Conservation (phyloP, 2,329 filamentous ascomycete species). For the Nothophoma quercina region DNA sequence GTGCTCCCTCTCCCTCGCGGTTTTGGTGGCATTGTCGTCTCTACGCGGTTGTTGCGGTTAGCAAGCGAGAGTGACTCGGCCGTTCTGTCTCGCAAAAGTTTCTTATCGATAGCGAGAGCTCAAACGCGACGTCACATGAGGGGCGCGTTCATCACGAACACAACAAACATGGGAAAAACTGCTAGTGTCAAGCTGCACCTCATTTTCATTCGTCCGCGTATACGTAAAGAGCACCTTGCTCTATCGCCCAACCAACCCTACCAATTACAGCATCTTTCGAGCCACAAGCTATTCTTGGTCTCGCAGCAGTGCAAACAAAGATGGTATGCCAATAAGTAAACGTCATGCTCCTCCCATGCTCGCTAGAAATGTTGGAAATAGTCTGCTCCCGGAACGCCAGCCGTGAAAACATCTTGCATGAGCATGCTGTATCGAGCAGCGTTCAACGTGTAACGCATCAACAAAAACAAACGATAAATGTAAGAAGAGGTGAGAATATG, state of each 20-base stretch:
- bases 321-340: slow-evolving; percentile 45
- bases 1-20: slow-evolving; percentile 33
- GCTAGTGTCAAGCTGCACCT: background rate
- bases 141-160: background rate
- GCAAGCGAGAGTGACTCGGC: slow-evolving; percentile 21
- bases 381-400: slow-evolving; percentile 42
- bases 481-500: slow-evolving; percentile 29
- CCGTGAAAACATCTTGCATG: slow-evolving; percentile 28
- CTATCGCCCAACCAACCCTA: slow-evolving; percentile 26
- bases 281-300: slow-evolving; percentile 14
- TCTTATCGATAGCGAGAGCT: slow-evolving; percentile 41
- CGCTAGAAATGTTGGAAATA: slow-evolving; percentile 48
- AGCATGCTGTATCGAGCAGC: slow-evolving; percentile 29
- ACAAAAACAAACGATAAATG: slow-evolving; percentile 33
- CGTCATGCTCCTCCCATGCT: slow-evolving; percentile 49
- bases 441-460: slow-evolving; percentile 36
- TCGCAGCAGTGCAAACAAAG: slow-evolving; percentile 28
- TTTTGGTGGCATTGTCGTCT: slow-evolving; percentile 43
- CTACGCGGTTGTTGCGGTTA: slow-evolving; percentile 7
- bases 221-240: slow-evolving; percentile 8
- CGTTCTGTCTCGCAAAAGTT: slow-evolving; percentile 21
- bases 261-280: slow-evolving; percentile 36
- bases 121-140: slow-evolving; percentile 33
- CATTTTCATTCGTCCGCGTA: slow-evolving; percentile 13
- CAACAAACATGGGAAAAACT: background rate